Percentiles rank a stretch among this genome's conserved stretches.
phyloP scores from a whole-genome alignment of 192 early-diverging fungal genomes.

The Pecoramyces ruminantium region DNA sequence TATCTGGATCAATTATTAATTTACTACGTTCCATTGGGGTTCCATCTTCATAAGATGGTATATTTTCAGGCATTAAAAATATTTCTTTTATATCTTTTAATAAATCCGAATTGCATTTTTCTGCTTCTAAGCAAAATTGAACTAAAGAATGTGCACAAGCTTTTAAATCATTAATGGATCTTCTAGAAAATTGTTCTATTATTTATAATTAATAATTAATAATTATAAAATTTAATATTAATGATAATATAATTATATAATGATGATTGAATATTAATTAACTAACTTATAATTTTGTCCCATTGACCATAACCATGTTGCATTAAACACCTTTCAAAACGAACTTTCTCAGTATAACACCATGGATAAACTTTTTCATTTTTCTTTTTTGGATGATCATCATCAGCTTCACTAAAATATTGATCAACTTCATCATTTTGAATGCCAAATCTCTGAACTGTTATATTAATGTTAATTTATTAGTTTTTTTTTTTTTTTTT shows the following conservation, averaged over 20 bases:
- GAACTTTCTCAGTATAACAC: conserved; percentile 27
- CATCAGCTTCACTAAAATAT: conserved; percentile 7
- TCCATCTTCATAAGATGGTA: conserved; percentile 37
- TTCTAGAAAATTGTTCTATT: conserved; percentile 28
- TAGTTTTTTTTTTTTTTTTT: conserved; percentile 34
- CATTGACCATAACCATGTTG: conserved; percentile 26
- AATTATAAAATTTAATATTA: too few relatives aligned
- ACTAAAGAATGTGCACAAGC: conserved; percentile 32
- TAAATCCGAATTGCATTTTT: not conserved
- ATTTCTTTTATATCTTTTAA: conserved; percentile 3
- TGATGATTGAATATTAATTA: too few relatives aligned
- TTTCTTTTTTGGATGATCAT: not conserved
- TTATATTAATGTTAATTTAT: conserved; percentile 9
- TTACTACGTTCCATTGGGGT: conserved; percentile 40
- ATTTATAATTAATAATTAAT: too few relatives aligned
- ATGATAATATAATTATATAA: too few relatives aligned
- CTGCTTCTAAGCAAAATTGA: conserved; percentile 7
- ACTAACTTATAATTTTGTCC: conserved; percentile 31
- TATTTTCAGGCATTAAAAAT: conserved; percentile 11
- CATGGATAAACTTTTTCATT: conserved; percentile 14
- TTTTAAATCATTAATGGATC: conserved; percentile 34
- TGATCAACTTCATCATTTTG: conserved; percentile 16
- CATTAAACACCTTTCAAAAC: conserved; percentile 33
- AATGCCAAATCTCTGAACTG: conserved; percentile 36
- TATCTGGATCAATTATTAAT: conserved; percentile 10